These are phyloP conservation scores for Fusarium pseudoanthophilum DNA, from an alignment of 2,329 filamentous ascomycete species.

Conservation along the genomic window DNA sequence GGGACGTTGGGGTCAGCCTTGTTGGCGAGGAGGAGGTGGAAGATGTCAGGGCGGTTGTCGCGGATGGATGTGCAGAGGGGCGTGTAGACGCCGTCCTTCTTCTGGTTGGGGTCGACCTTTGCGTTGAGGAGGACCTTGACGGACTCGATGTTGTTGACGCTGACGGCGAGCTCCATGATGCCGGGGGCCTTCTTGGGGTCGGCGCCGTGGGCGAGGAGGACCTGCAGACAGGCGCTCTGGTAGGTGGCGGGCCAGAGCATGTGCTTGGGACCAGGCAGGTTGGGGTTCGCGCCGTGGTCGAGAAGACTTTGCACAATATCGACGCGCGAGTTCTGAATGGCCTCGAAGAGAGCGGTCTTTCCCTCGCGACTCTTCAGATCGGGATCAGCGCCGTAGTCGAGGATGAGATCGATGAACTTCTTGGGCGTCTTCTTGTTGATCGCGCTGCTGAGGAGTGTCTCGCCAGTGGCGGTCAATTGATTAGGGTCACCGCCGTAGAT, in stretches of 20 bases:
- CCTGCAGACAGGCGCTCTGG: conserved; percentile 66
- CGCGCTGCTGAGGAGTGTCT: conserved; percentile 68
- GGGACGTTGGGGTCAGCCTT: conserved; percentile 72
- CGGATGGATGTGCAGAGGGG: conserved; percentile 75
- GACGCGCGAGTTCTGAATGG: conserved; percentile 65
- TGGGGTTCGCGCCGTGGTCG: conserved; percentile 71
- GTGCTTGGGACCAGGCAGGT: conserved; percentile 75
- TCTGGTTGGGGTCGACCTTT: conserved; percentile 69
- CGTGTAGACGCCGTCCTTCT: conserved; percentile 74
- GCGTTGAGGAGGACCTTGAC: conserved; percentile 67
- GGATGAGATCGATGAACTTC: conserved; percentile 66
- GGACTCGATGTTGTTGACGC: conserved; percentile 71
- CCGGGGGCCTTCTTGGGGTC: conserved; percentile 69
- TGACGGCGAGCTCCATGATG: conserved; percentile 71
- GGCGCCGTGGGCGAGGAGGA: conserved; percentile 68
- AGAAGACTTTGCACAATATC: conserved; percentile 64
- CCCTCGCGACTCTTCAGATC: conserved; percentile 70
- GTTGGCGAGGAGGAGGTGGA: conserved; percentile 66
- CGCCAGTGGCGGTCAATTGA: conserved; percentile 63
- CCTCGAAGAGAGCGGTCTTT: conserved; percentile 71
- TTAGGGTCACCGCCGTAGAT: conserved; percentile 70
- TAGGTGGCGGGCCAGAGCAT: conserved; percentile 74
- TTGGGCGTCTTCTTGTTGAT: conserved; percentile 69
- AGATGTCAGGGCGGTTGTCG: conserved; percentile 71
- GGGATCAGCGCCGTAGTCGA: conserved; percentile 68